Conservation (phyloP, 257 asterid genomes). For the Solanum appendiculatum region DNA sequence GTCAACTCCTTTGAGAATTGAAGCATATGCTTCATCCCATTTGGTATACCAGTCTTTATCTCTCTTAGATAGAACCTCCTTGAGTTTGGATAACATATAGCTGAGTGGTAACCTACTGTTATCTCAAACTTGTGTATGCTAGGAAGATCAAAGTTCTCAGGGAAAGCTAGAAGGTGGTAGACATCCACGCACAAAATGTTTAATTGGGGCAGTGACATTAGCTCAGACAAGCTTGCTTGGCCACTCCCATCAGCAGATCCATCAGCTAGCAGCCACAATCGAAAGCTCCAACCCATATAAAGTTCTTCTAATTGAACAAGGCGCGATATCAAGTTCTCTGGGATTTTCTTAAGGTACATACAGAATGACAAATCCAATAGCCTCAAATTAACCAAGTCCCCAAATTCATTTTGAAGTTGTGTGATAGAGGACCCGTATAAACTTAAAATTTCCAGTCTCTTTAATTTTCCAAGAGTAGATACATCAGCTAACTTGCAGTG, state of each 20-base stretch:
- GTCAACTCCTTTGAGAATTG: neutral
- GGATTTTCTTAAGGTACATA: neutral
- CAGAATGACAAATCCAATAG: slow-evolving; percentile 2
- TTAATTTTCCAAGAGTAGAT: neutral
- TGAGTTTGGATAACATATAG: neutral
- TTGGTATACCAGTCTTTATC: neutral
- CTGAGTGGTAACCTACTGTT: neutral
- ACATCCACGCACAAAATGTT: neutral
- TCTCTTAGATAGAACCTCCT: neutral
- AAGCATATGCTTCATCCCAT: neutral
- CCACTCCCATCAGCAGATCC: neutral
- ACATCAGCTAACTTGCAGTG: neutral
- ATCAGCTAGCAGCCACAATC: neutral
- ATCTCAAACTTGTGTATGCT: neutral
- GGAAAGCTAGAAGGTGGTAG: neutral
- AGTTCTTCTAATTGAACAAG: neutral
- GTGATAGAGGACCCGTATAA: neutral
- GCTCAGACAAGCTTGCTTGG: neutral
- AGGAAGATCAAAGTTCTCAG: neutral
- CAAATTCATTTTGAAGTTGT: neutral
- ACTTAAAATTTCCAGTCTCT: neutral
- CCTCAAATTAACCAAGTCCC: neutral
- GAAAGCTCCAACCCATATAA: neutral
- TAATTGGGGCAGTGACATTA: neutral
- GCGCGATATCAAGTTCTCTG: neutral